phyloP scores from a whole-genome alignment of 148 eudicot species.

The Cornus controversa region DNA sequence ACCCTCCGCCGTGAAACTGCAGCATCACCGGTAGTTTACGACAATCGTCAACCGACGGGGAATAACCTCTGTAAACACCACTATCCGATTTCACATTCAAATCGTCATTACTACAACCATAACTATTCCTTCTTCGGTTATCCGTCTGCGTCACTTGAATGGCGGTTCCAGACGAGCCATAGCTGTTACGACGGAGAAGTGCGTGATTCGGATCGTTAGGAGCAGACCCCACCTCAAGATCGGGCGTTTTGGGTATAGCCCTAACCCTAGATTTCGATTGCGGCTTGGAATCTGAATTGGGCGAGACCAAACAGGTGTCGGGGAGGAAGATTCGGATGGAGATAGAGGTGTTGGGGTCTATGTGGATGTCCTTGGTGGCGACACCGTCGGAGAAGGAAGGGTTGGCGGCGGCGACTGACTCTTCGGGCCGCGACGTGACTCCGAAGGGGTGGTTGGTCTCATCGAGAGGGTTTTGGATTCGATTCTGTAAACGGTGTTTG shows the following conservation, averaged over 20 bases:
- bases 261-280: constrained; percentile 22
- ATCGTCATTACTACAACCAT: constrained; percentile 34
- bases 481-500: constrained; percentile 77
- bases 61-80: constrained; percentile 56
- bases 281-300: constrained; percentile 26
- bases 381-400: constrained; percentile 83
- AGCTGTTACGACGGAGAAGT: constrained; percentile 52
- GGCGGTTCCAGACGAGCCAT: constrained; percentile 23
- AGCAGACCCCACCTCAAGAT: constrained; percentile 19
- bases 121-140: constrained; percentile 46
- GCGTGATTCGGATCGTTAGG: constrained; percentile 3
- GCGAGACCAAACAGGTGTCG: constrained; percentile 44
- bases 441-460: constrained; percentile 49
- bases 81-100: constrained; percentile 29
- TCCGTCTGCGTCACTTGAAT: constrained; percentile 13
- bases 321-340: constrained; percentile 83
- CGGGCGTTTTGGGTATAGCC: constrained; percentile 25
- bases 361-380: constrained; percentile 90
- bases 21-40: constrained; percentile 82
- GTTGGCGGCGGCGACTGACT: constrained; percentile 65
- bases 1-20: constrained; percentile 96
- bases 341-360: constrained; percentile 71
- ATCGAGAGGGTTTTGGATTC: constrained; percentile 43
- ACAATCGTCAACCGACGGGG: constrained; percentile 41
- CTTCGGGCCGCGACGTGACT: constrained; percentile 79